phyloP scores from a whole-genome alignment of 192 early-diverging fungal species.

The Thamnidium elegans region DNA sequence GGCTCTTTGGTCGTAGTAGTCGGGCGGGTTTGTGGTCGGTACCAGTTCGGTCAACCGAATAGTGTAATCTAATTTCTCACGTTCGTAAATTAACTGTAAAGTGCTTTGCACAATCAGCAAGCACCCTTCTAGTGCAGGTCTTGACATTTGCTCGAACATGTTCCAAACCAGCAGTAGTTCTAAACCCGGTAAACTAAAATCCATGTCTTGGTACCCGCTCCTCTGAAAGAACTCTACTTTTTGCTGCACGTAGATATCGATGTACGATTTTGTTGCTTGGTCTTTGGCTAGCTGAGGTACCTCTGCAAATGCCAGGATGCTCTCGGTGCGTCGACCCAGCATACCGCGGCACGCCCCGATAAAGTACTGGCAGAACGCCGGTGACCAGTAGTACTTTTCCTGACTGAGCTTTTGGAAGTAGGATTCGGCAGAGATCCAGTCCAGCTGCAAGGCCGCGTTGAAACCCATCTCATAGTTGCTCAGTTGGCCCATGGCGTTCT shows the following conservation, averaged over 20 bases:
- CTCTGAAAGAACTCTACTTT: constrained; percentile 42
- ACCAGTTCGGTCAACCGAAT: constrained; percentile 10
- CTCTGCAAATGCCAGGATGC: constrained; percentile 57
- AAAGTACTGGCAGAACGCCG: constrained; percentile 46
- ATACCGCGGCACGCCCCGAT: constrained; percentile 41
- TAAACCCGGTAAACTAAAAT: constrained; percentile 42
- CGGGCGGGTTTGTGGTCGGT: not conserved
- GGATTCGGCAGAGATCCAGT: constrained; percentile 37
- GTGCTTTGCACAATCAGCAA: constrained; percentile 22
- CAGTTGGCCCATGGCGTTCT: constrained; percentile 36
- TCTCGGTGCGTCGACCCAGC: constrained; percentile 63
- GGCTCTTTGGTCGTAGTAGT: constrained; percentile 31
- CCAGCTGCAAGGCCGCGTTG: constrained; percentile 43
- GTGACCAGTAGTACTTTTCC: constrained; percentile 47
- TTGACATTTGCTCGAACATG: constrained; percentile 42
- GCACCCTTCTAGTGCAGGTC: constrained; percentile 12
- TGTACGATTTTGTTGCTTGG: constrained; percentile 31
- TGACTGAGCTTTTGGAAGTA: constrained; percentile 40
- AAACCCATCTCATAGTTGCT: constrained; percentile 48
- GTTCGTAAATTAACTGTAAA: constrained; percentile 5
- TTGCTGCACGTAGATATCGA: constrained; percentile 43
- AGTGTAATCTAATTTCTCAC: constrained; percentile 14
- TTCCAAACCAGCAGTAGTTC: constrained; percentile 50
- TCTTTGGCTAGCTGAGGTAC: constrained; percentile 39
- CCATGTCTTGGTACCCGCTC: constrained; percentile 27